phyloP scores from a whole-genome alignment of 2,329 filamentous ascomycete genomes.

The Trichocomaceae sp. region DNA sequence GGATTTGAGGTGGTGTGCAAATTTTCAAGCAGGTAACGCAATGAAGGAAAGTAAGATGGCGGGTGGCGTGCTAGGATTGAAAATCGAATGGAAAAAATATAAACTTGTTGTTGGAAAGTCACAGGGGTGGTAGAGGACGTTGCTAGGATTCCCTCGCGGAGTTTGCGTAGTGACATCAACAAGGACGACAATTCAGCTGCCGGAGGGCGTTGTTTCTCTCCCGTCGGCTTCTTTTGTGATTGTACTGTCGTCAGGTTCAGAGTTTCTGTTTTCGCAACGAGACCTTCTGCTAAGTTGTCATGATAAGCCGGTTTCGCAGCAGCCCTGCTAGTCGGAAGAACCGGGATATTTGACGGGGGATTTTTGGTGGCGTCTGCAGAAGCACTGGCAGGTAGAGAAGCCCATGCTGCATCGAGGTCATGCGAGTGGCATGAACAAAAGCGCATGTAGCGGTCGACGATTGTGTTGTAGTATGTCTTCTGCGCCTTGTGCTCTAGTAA shows the following conservation, averaged over 20 bases:
- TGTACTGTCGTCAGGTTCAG: constrained; percentile 1
- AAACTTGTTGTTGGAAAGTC: constrained; percentile 77
- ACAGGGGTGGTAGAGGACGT: constrained; percentile 64
- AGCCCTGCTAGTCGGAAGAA: constrained; percentile 17
- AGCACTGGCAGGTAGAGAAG: constrained; percentile 48
- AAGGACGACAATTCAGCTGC: constrained; percentile 65
- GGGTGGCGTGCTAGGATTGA: constrained; percentile 74
- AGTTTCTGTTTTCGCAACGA: constrained; percentile 7
- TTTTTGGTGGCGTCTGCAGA: constrained; percentile 35
- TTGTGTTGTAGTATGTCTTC: constrained; percentile 78
- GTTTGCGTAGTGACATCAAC: constrained; percentile 78
- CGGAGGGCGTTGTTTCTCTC: constrained; percentile 29
- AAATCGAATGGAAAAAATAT: constrained; percentile 84
- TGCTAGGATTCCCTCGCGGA: constrained; percentile 79
- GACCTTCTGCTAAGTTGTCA: constrained; percentile 2
- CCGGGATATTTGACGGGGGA: constrained; percentile 22
- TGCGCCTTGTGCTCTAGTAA: constrained; percentile 70
- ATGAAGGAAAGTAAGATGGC: constrained; percentile 83
- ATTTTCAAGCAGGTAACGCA: constrained; percentile 66
- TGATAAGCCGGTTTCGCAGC: neutral
- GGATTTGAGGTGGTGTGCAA: constrained; percentile 61
- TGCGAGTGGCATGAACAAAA: constrained; percentile 74
- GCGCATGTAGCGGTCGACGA: constrained; percentile 80
- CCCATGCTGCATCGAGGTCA: constrained; percentile 68
- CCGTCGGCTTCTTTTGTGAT: neutral